Base-by-base conservation (phyloP, 768 basidiomycete species). In the Hypholoma sublateritium region DNA sequence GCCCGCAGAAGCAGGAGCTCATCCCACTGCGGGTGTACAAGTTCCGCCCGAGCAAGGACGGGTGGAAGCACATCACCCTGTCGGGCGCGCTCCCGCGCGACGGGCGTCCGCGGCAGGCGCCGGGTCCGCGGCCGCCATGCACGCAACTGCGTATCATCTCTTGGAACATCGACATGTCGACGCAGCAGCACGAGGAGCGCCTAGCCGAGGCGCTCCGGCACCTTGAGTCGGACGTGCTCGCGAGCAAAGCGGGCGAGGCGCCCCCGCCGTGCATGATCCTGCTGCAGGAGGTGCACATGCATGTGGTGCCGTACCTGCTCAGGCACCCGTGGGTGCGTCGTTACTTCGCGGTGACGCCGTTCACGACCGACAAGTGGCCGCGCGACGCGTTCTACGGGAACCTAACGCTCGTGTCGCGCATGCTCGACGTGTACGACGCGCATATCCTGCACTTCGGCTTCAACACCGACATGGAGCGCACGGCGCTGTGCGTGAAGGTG, bases 161-260 rank as follows among this genome's bases (percentile, higher is more conserved):
- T 25, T 92, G 89, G 89, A 91, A 92, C 69, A 62, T 91, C 53
- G 81, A 87, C 65, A 84, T 80, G 65, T 60, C 66, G 39, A 70
- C 70, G 14, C 60, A 66, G 0, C 61, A 73, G 39, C 65, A 64
- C 9, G 72, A 70, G 42, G 73, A 73, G 55, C 82, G 89, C 6
- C 73, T 87, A 34, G 58, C 55, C 0, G 68, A 75, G 3, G 78
- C 77, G 16, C 73, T 91, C 55, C 71, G 78, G 13, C 76, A 89
- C 65, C 76, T 91, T 59, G 79, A 82, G 64, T 67, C 72, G 34
- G 75, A 80, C 2, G 76, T 85, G 3, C 77, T 90, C 59, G 61
- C 65, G 47, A 81, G 80, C 66, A 70, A 74, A 58, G 65, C 68
- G 5, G 72, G 72, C 1, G 76, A 77, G 54, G 76, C 74, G 14